Conservation (phyloP, 2,329 filamentous ascomycete species). For the Akanthomyces muscarius region DNA sequence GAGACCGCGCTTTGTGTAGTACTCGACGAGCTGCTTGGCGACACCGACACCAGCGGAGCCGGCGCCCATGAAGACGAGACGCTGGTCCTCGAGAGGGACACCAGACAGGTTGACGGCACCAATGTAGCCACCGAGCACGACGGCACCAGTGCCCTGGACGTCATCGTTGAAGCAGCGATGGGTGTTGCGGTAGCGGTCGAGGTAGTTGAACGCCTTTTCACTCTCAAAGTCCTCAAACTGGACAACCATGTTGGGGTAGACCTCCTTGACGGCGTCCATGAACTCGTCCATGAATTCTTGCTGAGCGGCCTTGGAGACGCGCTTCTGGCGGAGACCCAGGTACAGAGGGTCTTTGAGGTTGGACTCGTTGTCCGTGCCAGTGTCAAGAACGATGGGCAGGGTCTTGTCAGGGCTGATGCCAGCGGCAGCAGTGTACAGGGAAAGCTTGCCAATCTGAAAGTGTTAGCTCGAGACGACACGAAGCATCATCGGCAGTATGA, state of each 20-base stretch:
- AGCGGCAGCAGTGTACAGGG: conserved; percentile 91
- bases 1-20: conserved; percentile 88
- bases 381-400: conserved; percentile 65
- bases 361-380: conserved; percentile 61
- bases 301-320: conserved; percentile 72
- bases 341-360: conserved; percentile 73
- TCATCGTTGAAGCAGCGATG: conserved; percentile 99
- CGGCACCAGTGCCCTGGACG: conserved; percentile 94
- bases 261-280: conserved; percentile 83
- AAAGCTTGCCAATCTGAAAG: conserved; percentile 77
- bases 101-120: conserved; percentile 78
- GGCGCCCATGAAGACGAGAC: conserved; percentile 92
- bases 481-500: too few species aligned
- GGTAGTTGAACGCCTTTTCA: conserved; percentile 81
- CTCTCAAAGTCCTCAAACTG: conserved; percentile 99
- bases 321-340: conserved; percentile 81
- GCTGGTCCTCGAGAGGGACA: conserved; percentile 82
- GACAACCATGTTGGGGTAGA: conserved; percentile 64
- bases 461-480: conserved; percentile 22
- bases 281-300: conserved; percentile 95
- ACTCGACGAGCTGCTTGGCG: conserved; percentile 95
- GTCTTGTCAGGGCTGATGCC: conserved; percentile 89
- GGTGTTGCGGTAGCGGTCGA: conserved; percentile 80
- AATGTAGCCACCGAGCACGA: conserved; percentile 80
- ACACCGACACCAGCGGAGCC: conserved; percentile 96